Percentiles rank a stretch among this genome's conserved stretches.
Conservation (phyloP, 139 green algal genomes). For the Coelastrella sp. region DNA sequence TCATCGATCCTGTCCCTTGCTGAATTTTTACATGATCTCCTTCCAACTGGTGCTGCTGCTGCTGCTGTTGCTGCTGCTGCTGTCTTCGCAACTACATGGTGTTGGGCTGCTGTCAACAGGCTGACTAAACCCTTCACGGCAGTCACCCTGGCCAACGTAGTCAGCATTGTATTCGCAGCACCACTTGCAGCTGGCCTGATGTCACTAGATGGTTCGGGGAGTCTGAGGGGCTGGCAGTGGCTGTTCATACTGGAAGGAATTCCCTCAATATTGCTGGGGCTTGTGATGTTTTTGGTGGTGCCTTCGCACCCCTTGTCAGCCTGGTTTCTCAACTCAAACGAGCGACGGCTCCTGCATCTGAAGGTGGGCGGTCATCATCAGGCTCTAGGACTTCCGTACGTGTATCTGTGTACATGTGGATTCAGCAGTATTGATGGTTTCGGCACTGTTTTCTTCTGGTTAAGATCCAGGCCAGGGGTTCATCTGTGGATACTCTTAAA, state of each 20-base stretch:
- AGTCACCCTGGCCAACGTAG: neutral
- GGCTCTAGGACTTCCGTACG: neutral
- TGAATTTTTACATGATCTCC: neutral
- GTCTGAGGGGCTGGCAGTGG: conserved; percentile 25
- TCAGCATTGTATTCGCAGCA: neutral
- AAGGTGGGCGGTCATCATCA: neutral
- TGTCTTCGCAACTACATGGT: neutral
- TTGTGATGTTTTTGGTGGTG: neutral
- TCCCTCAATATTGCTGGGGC: conserved; percentile 5
- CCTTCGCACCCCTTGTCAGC: neutral
- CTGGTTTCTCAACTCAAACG: neutral
- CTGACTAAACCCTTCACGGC: neutral
- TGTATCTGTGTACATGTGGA: neutral
- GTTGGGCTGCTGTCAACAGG: neutral
- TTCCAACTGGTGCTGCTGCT: neutral
- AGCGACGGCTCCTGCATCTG: neutral
- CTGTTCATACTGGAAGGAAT: conserved; percentile 22
- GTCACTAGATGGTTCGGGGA: neutral
- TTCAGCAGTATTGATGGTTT: neutral
- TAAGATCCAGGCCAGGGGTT: too few species aligned
- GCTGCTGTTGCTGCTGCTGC: neutral
- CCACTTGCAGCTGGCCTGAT: conserved; percentile 2
- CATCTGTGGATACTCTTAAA: too few species aligned
- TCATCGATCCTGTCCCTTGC: too few species aligned
- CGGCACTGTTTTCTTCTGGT: too few species aligned